Conservation (phyloP, 768 basidiomycete species). For the Peribolospora baueri region DNA sequence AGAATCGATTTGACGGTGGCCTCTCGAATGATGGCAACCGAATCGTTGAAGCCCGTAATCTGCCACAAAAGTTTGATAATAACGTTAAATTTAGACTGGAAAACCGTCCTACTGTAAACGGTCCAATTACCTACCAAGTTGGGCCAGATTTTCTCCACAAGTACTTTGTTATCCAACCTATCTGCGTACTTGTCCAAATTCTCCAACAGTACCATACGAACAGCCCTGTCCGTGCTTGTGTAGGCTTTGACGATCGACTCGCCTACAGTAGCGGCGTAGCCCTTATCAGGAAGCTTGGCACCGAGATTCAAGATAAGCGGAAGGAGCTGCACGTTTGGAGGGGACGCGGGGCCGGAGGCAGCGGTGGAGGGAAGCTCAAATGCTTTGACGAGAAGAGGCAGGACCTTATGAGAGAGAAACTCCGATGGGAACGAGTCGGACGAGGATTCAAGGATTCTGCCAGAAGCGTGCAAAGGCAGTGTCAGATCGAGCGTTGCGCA, state of each 20-base stretch:
- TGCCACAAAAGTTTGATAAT: constrained; percentile 15
- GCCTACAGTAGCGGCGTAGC: constrained; percentile 44
- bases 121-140: constrained; percentile 38
- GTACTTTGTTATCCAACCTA: constrained; percentile 59
- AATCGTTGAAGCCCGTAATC: constrained; percentile 92
- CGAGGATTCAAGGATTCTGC: neutral
- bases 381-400: constrained; percentile 59
- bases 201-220: constrained; percentile 78
- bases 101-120: neutral
- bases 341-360: constrained; percentile 30
- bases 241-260: constrained; percentile 62
- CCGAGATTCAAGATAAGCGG: constrained; percentile 67
- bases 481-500: too few relatives aligned
- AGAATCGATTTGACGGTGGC: constrained; percentile 75
- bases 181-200: constrained; percentile 60
- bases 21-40: constrained; percentile 78
- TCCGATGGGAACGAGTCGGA: constrained; percentile 55
- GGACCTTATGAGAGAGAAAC: constrained; percentile 59
- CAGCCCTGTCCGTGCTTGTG: constrained; percentile 72
- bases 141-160: constrained; percentile 77
- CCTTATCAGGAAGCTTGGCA: constrained; percentile 21
- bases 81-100: neutral
- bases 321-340: constrained; percentile 24
- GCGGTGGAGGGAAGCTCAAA: constrained; percentile 31
- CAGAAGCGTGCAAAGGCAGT: too few relatives aligned